Evolutionary conservation across 2,329 filamentous ascomycete genomes (phyloP).

Genomic region (Fusarium sulawesiense): DNA sequence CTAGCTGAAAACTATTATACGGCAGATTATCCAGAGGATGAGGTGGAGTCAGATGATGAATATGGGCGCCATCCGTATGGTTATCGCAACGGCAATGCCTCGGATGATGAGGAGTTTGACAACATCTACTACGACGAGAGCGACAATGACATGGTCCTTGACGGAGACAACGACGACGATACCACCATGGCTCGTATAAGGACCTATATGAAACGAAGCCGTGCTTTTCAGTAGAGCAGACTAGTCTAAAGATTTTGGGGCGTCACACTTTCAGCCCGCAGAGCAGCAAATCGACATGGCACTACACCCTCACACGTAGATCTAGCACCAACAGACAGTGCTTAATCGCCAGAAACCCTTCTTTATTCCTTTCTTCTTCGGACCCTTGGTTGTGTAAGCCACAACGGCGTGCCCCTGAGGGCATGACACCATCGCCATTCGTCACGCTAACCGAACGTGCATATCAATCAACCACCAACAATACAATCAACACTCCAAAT

Average conservation of each 20-base stretch:
- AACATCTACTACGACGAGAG: constrained; percentile 53
- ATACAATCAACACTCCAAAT: constrained; percentile 12
- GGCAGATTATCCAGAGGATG: constrained; percentile 84
- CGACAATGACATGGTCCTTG: constrained; percentile 54
- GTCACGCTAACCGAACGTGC: constrained; percentile 27
- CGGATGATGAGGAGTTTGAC: constrained; percentile 67
- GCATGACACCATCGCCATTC: constrained; percentile 30
- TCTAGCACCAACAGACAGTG: constrained; percentile 11
- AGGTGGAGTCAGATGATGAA: constrained; percentile 73
- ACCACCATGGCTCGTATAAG: constrained; percentile 54
- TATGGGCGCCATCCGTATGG: constrained; percentile 65
- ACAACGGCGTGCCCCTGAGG: constrained; percentile 30
- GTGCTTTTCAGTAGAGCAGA: constrained; percentile 43
- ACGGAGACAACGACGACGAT: constrained; percentile 51
- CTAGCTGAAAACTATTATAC: constrained; percentile 81
- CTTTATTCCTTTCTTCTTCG: constrained; percentile 5
- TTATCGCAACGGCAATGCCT: constrained; percentile 65
- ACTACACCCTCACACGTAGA: constrained; percentile 5
- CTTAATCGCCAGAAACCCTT: background rate
- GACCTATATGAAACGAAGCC: constrained; percentile 52
- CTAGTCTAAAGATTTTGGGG: constrained; percentile 30
- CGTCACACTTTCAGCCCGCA: constrained; percentile 24
- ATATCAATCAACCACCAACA: constrained; percentile 30
- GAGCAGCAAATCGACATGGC: constrained; percentile 12
- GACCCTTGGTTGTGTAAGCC: constrained; percentile 16